A percentile compares a stretch with the other conserved stretches of the same genome.
phyloP scores from a whole-genome alignment of 208 protist genomes.

The Acanthamoeba lenticulata region DNA sequence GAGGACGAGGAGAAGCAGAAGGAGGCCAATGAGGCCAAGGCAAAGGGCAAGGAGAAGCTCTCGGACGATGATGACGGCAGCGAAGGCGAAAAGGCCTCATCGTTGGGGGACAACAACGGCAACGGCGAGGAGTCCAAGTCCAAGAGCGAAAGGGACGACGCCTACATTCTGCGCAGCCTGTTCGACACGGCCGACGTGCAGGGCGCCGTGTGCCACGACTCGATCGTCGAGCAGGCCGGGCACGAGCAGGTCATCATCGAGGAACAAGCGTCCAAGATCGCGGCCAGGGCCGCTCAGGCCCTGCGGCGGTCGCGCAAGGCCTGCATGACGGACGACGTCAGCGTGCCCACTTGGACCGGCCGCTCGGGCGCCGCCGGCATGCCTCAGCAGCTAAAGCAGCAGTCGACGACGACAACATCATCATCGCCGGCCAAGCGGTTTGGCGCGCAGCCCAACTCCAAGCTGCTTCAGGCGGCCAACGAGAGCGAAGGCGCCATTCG shows the following conservation, averaged over 20 bases:
- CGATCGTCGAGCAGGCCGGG: conserved; percentile 68
- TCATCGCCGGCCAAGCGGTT: no score
- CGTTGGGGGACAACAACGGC: background rate
- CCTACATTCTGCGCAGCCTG: conserved; percentile 41
- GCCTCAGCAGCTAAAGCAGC: conserved; percentile 3
- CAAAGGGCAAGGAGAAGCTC: conserved; percentile 37
- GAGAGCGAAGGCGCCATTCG: background rate
- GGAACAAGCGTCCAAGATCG: conserved; percentile 71
- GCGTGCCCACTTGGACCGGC: conserved; percentile 78
- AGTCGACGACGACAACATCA: no score
- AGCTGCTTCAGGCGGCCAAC: background rate
- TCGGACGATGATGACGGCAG: conserved; percentile 55
- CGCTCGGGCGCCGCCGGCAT: background rate
- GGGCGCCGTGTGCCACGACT: conserved; percentile 73
- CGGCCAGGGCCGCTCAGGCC: conserved; percentile 54
- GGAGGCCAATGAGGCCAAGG: background rate
- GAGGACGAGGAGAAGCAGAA: background rate
- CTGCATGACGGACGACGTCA: background rate
- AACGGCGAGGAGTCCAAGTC: background rate
- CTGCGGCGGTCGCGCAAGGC: conserved; percentile 60
- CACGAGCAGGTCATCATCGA: conserved; percentile 15
- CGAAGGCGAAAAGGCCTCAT: background rate
- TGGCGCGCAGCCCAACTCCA: background rate
- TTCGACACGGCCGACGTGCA: background rate
- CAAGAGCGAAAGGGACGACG: conserved; percentile 49